phyloP scores from a whole-genome alignment of 176 grass and related monocot genomes.

The Poa pratensis region DNA sequence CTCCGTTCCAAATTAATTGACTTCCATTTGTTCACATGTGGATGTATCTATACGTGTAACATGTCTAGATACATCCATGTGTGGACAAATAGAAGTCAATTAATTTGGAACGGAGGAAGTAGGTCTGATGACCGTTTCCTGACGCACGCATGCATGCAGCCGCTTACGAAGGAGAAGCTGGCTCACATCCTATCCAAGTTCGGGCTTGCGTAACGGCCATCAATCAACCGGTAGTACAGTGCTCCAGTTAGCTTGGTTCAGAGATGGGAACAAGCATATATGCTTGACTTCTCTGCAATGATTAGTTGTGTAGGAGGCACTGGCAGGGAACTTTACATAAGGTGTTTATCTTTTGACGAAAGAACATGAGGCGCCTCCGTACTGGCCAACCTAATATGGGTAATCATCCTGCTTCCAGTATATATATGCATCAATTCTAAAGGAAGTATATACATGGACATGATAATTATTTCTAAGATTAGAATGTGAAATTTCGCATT shows the following conservation, averaged over 20 bases:
- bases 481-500: not conserved
- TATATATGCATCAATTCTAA: too few species aligned
- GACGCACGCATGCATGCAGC: constrained; percentile 38
- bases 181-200: constrained; percentile 51
- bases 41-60: too few species aligned
- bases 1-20: too few species aligned
- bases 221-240: not conserved
- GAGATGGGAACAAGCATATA: not conserved
- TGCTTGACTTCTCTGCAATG: not conserved
- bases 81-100: too few species aligned
- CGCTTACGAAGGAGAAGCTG: constrained; percentile 62
- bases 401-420: not conserved
- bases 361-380: not conserved
- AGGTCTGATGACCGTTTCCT: not conserved
- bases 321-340: too few species aligned
- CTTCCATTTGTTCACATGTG: too few species aligned
- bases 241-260: not conserved
- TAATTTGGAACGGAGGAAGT: too few species aligned
- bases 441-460: not conserved
- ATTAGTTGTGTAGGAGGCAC: not conserved
- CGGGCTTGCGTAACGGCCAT: constrained; percentile 17
- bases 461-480: not conserved
- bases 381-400: too few species aligned
- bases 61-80: too few species aligned
- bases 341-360: not conserved